These are phyloP conservation scores for Nakaseomyces delphensis DNA, from an alignment of 1,139 yeast species.

Conservation along the genomic window DNA sequence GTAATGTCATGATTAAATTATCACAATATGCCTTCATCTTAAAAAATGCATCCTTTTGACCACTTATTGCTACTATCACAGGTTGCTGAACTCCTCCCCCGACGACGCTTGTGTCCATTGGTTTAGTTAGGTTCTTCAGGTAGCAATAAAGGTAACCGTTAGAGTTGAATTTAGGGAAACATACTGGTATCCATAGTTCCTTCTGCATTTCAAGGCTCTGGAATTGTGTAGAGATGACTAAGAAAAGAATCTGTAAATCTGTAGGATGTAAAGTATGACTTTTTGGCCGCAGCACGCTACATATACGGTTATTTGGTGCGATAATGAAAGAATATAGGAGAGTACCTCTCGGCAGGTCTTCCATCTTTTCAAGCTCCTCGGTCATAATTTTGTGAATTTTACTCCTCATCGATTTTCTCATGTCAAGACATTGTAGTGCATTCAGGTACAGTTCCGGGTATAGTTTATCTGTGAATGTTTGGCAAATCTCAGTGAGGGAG, in stretches of 20 bases:
- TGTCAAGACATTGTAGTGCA: constrained; percentile 49
- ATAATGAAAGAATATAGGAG: constrained; percentile 55
- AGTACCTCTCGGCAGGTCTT: constrained; percentile 29
- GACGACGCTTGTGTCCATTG: constrained; percentile 33
- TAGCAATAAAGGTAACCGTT: constrained; percentile 81
- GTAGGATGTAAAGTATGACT: constrained; percentile 62
- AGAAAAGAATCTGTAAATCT: constrained; percentile 55
- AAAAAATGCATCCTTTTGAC: constrained; percentile 75
- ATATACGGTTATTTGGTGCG: constrained; percentile 45
- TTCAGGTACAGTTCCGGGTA: constrained; percentile 53
- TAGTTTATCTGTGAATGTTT: constrained; percentile 33
- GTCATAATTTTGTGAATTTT: constrained; percentile 32
- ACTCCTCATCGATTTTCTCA: constrained; percentile 40
- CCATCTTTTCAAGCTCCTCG: constrained; percentile 16
- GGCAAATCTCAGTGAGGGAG: constrained; percentile 23
- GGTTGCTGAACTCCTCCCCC: not conserved
- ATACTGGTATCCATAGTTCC: constrained; percentile 89
- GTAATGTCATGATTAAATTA: constrained; percentile 36
- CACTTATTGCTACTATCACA: constrained; percentile 58
- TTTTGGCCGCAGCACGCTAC: constrained; percentile 54
- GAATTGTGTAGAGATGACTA: constrained; percentile 46
- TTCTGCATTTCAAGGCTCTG: constrained; percentile 36
- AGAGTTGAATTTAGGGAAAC: constrained; percentile 83
- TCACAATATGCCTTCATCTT: constrained; percentile 57
- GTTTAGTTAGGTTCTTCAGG: constrained; percentile 45